Evolutionary conservation across 805 yeast species (phyloP).

Genomic region (Candida oleophila): DNA sequence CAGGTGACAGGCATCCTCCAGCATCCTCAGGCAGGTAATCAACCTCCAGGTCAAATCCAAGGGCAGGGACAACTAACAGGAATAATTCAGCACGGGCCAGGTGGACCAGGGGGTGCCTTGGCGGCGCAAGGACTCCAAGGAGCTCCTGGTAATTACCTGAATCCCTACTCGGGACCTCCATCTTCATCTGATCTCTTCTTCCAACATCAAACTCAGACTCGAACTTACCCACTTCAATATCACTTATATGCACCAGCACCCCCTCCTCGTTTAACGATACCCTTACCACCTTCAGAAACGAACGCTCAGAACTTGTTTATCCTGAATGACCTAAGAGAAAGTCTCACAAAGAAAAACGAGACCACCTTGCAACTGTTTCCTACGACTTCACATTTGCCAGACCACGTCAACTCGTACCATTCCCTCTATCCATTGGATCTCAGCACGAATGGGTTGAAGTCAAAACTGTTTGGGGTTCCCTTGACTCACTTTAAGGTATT

Average conservation of each 20-base stretch:
- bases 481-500: conserved; percentile 75
- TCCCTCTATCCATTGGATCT: conserved; percentile 78
- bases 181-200: conserved; percentile 20
- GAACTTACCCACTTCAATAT: conserved; percentile 61
- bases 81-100: not conserved
- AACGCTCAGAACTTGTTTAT: conserved; percentile 69
- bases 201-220: conserved; percentile 19
- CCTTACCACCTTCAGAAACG: conserved; percentile 69
- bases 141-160: conserved; percentile 19
- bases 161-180: conserved; percentile 12
- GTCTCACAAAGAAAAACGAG: conserved; percentile 70
- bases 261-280: conserved; percentile 64
- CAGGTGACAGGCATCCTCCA: not conserved
- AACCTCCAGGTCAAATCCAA: not conserved
- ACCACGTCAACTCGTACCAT: conserved; percentile 65
- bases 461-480: conserved; percentile 49
- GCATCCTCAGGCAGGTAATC: conserved; percentile 4
- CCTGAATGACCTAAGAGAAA: conserved; percentile 68
- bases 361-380: conserved; percentile 72
- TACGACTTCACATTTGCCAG: conserved; percentile 45
- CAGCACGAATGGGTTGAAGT: conserved; percentile 21
- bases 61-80: not conserved
- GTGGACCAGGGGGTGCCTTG: conserved; percentile 4
- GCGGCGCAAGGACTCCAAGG: conserved; percentile 3
- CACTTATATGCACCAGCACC: conserved; percentile 91